These are phyloP conservation scores for Kurtzmaniella fragi DNA, from an alignment of 805 yeast species.

Conservation along the genomic window DNA sequence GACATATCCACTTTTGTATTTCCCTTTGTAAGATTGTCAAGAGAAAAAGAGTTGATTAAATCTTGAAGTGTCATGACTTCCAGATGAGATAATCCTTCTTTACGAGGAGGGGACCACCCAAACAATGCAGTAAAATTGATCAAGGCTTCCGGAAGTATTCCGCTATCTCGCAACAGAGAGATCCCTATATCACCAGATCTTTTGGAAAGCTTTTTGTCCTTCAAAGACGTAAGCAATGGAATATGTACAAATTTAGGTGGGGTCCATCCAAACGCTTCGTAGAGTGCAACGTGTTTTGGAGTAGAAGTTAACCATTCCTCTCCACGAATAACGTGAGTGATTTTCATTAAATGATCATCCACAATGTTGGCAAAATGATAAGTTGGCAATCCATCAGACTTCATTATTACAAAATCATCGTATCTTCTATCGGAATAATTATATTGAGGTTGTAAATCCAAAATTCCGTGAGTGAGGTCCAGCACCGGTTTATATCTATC, in stretches of 20 bases:
- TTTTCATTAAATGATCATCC: conserved; percentile 89
- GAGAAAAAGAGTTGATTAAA: conserved; percentile 50
- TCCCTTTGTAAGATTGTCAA: conserved; percentile 81
- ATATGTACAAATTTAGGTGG: conserved; percentile 84
- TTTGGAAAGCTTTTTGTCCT: conserved; percentile 77
- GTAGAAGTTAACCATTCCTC: conserved; percentile 98
- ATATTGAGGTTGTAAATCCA: conserved; percentile 75
- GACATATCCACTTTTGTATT: conserved; percentile 85
- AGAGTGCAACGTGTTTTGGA: conserved; percentile 87
- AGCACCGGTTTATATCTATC: conserved; percentile 56
- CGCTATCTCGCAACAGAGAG: conserved; percentile 48
- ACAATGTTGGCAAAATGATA: conserved; percentile 95
- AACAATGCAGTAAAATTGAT: conserved; percentile 82
- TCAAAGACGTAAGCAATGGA: conserved; percentile 73
- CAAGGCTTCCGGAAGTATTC: conserved; percentile 81
- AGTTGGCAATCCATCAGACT: conserved; percentile 94
- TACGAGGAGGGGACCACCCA: conserved; percentile 89
- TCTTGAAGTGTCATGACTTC: conserved; percentile 52
- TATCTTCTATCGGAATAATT: conserved; percentile 66
- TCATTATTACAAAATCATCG: conserved; percentile 85
- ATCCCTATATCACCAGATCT: conserved; percentile 81
- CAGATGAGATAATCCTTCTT: conserved; percentile 40
- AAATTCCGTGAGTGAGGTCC: conserved; percentile 74
- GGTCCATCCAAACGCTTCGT: conserved; percentile 79
- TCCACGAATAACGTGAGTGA: conserved; percentile 93